Percentiles rank a stretch among this genome's conserved stretches.
Evolutionary conservation across 208 protist genomes (phyloP).

Genomic region (Borovskyia barvae): DNA sequence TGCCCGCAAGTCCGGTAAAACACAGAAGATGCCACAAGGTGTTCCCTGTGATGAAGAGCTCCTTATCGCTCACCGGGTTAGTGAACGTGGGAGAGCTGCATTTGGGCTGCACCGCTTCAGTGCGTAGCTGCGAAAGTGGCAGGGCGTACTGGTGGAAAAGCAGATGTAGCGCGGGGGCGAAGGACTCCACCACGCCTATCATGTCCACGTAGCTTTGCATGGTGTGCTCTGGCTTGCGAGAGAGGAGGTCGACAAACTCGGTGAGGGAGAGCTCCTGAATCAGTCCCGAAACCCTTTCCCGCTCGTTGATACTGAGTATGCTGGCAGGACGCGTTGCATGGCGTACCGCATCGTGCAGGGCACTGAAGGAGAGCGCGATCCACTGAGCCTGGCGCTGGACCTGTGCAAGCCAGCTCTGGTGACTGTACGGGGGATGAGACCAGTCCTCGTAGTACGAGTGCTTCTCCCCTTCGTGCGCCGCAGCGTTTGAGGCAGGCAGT

Average conservation of each 20-base stretch:
- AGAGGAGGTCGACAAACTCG: constrained; percentile 59
- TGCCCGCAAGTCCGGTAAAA: constrained; percentile 51
- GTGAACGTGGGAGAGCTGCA: not conserved
- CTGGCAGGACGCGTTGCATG: constrained; percentile 16
- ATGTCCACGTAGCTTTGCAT: constrained; percentile 48
- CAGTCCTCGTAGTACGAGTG: constrained; percentile 48
- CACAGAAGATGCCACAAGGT: constrained; percentile 64
- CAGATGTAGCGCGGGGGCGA: constrained; percentile 41
- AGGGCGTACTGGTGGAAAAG: constrained; percentile 58
- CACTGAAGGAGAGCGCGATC: constrained; percentile 73
- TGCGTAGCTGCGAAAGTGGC: constrained; percentile 13
- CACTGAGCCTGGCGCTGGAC: constrained; percentile 63
- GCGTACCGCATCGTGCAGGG: constrained; percentile 55
- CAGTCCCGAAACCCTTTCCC: constrained; percentile 38
- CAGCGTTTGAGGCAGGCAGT: not conserved
- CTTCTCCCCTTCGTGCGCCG: constrained; percentile 7
- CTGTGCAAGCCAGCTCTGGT: constrained; percentile 41
- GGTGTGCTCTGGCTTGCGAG: constrained; percentile 21
- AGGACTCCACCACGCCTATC: constrained; percentile 45
- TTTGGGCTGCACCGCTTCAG: not conserved
- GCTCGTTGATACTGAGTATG: constrained; percentile 45
- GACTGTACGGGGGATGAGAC: constrained; percentile 57
- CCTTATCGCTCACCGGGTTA: not conserved
- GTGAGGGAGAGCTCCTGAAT: constrained; percentile 46
- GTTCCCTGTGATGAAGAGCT: constrained; percentile 39